Base-by-base conservation (phyloP, 345 rosid genomes). In the Salix purpurea region DNA sequence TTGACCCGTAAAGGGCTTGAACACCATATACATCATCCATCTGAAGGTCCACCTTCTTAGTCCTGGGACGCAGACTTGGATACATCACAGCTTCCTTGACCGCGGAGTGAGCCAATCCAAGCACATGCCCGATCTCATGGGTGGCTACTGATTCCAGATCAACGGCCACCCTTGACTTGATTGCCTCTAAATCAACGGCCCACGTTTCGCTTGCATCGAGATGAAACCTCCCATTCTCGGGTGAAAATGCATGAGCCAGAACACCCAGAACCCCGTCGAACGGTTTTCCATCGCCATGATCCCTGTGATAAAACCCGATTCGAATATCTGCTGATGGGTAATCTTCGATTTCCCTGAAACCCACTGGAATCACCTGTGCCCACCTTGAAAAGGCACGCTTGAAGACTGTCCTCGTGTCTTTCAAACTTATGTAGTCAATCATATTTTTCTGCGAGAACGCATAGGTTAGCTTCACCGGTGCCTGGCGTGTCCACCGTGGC, bases 81-180 rank as follows among this genome's bases (percentile, higher is more conserved):
- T 91, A 96, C 99, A 96, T 96, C 78, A 96, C 97, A 7, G 99
- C 96, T 36, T 91, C 92, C 58, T 88, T 88, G 1, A 85, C 88
- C 69, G 97, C 86, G 19, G 92, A 83, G 77, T 96, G 99, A 30
- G 87, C 98, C 80, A 96, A 77, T 6, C 99, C 98, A 5, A 96
- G 83, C 24, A 93, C 76, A 73, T 95, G 99, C 65, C 99, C 98
- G 8, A 95, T 95, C 87, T 95, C 99, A 69, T 95, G 99, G 2
- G 92, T 93, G 14, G 92, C 99, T 81, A 95, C 99, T 4, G 99
- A 93, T 52, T 95, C 99, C 87, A 95, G 84, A 58, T 95, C 97
- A 74, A 95, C 87, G 2, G 97, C 98, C 54, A 40, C 86, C 73
- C 32, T 84, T 6, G 94, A 93, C 76, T 79, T 86, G 42, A 65